Evolutionary conservation across 306 rosid genomes (phyloP).

Genomic region (Cicer cuneatum): DNA sequence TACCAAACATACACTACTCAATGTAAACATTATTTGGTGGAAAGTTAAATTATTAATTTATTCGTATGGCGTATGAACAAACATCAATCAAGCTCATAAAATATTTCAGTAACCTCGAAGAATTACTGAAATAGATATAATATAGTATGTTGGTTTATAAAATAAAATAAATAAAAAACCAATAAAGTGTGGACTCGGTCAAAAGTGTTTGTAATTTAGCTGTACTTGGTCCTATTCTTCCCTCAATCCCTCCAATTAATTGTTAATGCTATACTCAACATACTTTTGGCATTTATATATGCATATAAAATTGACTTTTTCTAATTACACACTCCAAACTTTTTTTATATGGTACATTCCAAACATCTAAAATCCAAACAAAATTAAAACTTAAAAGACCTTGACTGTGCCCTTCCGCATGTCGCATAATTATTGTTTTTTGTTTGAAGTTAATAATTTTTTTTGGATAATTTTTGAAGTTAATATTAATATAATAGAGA

Average conservation of each 20-base stretch:
- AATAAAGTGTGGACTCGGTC: not conserved
- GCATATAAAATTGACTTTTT: not conserved
- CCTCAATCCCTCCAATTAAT: not conserved
- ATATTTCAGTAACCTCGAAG: no score
- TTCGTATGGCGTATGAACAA: no score
- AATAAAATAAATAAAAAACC: not conserved
- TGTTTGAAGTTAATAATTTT: not conserved
- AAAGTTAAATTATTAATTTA: no score
- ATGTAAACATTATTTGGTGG: no score
- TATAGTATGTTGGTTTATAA: not conserved
- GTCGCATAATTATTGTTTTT: not conserved
- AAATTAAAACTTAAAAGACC: not conserved
- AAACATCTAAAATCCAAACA: not conserved
- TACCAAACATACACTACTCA: no score
- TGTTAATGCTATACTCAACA: not conserved
- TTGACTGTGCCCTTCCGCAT: not conserved
- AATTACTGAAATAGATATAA: no score
- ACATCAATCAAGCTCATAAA: no score
- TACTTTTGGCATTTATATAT: not conserved
- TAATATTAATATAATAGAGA: no score
- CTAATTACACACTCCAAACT: not conserved
- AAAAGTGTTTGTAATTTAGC: not conserved
- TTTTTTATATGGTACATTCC: no score
- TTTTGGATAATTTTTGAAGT: no score
- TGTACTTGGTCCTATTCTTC: not conserved